Evolutionary conservation across 176 grass and related monocot species (phyloP), one percentile per base, ranked within the genome.

Genomic region (Poa pratensis): DNA sequence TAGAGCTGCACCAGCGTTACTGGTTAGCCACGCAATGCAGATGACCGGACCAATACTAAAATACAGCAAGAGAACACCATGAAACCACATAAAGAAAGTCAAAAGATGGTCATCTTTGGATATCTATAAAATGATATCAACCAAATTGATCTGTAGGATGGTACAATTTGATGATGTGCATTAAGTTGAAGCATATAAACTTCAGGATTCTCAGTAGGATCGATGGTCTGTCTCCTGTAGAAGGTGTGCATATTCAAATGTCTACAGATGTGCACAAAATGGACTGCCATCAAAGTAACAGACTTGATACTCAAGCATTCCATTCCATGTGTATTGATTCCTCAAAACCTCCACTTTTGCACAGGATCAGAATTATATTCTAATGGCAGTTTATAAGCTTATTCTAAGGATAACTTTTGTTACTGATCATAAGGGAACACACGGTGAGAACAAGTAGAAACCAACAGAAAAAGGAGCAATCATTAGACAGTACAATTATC

Each of bases 261-360:
- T 45, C 64, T 51, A 65, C 46, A 86, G n/a, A 75, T 80, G 62
- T 75, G 40, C 79, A 83, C 79, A 86, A 87, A 82, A 86, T 60
- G 57, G 5, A 7, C 34, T 28, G 28, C 18, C 37, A 35, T 70
- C 26, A 35, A 46, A 17, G 26, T 79, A 79, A 64, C 48, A 86
- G 51, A 86, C 73, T 82, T 72, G 75, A 79, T 83, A 19, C 48
- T 83, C 74, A 83, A 64, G 84, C 53, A 82, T 51, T 51, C 48
- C 49, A 65, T 50, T 79, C 63, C 79, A 66, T 62, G 73, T 73
- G 26, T 40, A 24, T 48, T 86, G 74, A 86, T 79, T 79, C 64
- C 66, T 73, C 28, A 57, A 62, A 62, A 83, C 35, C 35, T 37
- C 35, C 35, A 37, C 35, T 37, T 37, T 37, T 37, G 35, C 35